A percentile compares a stretch with the other conserved stretches of the same genome.
Conservation (phyloP, 2,329 filamentous ascomycete genomes). For the Sclerotinia borealis region DNA sequence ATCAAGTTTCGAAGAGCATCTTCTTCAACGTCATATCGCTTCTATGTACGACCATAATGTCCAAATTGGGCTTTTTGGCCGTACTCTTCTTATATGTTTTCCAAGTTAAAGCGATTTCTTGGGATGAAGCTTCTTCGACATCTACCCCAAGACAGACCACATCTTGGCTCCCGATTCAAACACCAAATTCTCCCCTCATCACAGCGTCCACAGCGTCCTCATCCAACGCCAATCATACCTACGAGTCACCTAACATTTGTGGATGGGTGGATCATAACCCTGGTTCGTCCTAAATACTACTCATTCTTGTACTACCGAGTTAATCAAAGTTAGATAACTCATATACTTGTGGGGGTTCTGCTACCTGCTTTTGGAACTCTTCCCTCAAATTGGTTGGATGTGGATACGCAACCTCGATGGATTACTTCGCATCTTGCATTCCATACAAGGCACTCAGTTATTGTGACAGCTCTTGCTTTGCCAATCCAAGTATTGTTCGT, state of each 20-base stretch:
- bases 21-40: neutral
- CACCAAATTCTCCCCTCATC: neutral
- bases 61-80: neutral
- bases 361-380: slow-evolving; percentile 19
- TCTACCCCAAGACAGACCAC: neutral
- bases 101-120: neutral
- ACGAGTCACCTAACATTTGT: slow-evolving; percentile 9
- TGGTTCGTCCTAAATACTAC: neutral
- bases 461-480: slow-evolving; percentile 13
- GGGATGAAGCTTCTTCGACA: neutral
- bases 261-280: slow-evolving; percentile 13
- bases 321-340: slow-evolving; percentile 13
- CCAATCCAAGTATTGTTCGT: slow-evolving; percentile 15
- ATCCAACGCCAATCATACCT: neutral
- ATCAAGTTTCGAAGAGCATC: neutral
- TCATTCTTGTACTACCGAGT: neutral
- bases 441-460: slow-evolving; percentile 11
- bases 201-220: neutral
- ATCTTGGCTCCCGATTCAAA: neutral
- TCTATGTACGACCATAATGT: neutral
- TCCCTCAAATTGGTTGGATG: slow-evolving; percentile 15
- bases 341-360: slow-evolving; percentile 15
- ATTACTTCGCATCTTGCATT: slow-evolving; percentile 18
- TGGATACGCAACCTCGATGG: slow-evolving; percentile 14
- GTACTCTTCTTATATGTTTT: neutral